A percentile compares a stretch with the other conserved stretches of the same genome.
These are phyloP conservation scores for Yamadazyma mexicana DNA, from an alignment of 1,139 yeast species.

Conservation along the genomic window DNA sequence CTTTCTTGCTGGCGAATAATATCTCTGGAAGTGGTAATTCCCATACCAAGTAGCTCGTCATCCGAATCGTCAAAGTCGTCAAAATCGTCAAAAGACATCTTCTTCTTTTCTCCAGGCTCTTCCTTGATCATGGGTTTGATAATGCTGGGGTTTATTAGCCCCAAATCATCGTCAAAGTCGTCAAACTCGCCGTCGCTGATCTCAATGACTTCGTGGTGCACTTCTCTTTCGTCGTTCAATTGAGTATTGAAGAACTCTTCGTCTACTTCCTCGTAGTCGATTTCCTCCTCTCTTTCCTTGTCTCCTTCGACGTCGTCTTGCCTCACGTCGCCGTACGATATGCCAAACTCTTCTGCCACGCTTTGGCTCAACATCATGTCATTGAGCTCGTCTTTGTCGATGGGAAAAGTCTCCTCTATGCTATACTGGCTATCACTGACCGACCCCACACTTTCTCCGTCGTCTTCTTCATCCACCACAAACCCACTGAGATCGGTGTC, in stretches of 20 bases:
- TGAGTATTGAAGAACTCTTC: conserved; percentile 32
- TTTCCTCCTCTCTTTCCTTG: conserved; percentile 30
- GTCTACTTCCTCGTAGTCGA: conserved; percentile 17
- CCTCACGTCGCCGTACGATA: conserved; percentile 20
- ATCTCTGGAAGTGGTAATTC: conserved; percentile 15
- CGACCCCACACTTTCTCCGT: conserved; percentile 10
- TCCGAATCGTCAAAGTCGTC: conserved; percentile 30
- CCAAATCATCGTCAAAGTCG: conserved; percentile 36
- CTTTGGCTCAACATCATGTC: conserved; percentile 31
- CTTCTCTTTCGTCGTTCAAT: conserved; percentile 44
- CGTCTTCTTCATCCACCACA: conserved; percentile 20
- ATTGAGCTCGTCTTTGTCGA: conserved; percentile 24
- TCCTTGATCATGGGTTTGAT: conserved; percentile 1
- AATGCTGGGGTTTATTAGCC: conserved; percentile 7
- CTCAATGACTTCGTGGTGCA: conserved; percentile 31
- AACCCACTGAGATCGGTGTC: conserved; percentile 36
- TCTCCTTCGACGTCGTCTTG: conserved; percentile 17
- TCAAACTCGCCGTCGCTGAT: conserved; percentile 32
- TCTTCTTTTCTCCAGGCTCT: neutral
- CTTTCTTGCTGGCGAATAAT: conserved; percentile 16
- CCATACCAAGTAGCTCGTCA: conserved; percentile 23
- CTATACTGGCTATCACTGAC: conserved; percentile 17
- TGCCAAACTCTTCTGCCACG: conserved; percentile 30
- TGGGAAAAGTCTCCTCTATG: conserved; percentile 12
- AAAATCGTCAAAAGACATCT: conserved; percentile 5